Base-by-base conservation (phyloP, 169 alveolate genomes). In the Fabrea salina region DNA sequence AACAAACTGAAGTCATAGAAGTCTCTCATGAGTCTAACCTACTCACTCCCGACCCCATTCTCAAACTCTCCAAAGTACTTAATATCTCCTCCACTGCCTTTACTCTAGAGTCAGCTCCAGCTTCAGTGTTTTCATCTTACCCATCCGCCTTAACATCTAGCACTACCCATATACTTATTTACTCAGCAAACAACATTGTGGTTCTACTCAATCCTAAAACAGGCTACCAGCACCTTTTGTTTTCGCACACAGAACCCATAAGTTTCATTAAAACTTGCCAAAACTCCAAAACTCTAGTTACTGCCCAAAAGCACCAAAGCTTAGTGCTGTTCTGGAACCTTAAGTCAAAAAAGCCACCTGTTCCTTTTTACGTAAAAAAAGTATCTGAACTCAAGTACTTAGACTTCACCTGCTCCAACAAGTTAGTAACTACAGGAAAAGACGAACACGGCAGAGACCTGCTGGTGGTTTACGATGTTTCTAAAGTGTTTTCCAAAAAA, bases 371-470 rank as follows among this genome's bases (percentile, higher is more conserved):
- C 11, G 32, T 61, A 16, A 61, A 61, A 4, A 61, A 25, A 2
- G 19, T 47, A 37, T 33, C 50, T 61, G 27, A 37, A 61, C 32
- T 13, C 32, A 61, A 61, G 11, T 13, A 37, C 54, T 61, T 61
- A 13, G 1, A 35, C 1, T 61, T 13, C 11, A 61, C 13, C 39
- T 27, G n/a, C 39, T 1, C 27, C n/a, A 37, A 68, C n/a, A 16
- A 59, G 22, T 57, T 86, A 8, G 25, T 68, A 40, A 19, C 82
- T 8, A 8, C 61, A 4, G 92, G 92, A 7, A 53, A 75, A 37
- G 92, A 86, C 41, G 47, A 61, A n/a, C 70, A 80, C 39, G 64
- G 67, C 8, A 82, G 92, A 59, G 92, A 86, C 43, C 13, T 71
- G 22, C 35, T 86, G 0, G 4, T 82, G 0, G 77, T 81, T n/a